phyloP scores from a whole-genome alignment of 106 monocot species.

The Posidonia australis region DNA sequence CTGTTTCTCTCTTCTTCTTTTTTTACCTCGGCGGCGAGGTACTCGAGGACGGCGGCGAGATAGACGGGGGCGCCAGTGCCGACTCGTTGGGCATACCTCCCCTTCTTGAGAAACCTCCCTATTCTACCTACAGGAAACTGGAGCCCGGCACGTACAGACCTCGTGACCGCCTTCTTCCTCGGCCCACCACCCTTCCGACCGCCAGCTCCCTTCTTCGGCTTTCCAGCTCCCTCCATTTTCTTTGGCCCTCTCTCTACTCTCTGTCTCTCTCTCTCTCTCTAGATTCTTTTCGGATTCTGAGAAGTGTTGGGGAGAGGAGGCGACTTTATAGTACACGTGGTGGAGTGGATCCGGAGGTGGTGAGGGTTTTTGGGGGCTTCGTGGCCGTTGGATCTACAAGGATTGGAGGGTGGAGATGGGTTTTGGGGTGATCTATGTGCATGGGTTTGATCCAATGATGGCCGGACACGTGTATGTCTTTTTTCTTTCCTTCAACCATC shows the following conservation, averaged over 20 bases:
- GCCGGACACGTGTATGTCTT: too few species aligned
- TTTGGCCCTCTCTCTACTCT: not conserved
- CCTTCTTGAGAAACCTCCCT: conserved; percentile 19
- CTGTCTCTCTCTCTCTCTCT: not conserved
- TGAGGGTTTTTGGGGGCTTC: too few species aligned
- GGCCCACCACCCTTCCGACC: conserved; percentile 23
- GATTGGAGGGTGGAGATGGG: too few species aligned
- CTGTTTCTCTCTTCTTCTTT: not conserved
- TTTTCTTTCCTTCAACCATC: too few species aligned
- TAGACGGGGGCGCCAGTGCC: conserved; percentile 27
- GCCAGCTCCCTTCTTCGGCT: conserved; percentile 23
- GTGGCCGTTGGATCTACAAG: too few species aligned
- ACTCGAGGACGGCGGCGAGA: conserved; percentile 26
- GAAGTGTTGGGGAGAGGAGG: too few species aligned
- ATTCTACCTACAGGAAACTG: conserved; percentile 27
- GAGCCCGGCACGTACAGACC: conserved; percentile 18
- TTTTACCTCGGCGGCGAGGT: conserved; percentile 23
- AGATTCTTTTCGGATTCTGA: too few species aligned
- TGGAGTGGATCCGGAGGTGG: too few species aligned
- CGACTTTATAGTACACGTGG: too few species aligned
- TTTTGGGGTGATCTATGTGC: too few species aligned
- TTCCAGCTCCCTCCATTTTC: conserved; percentile 14
- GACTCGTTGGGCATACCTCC: conserved; percentile 17
- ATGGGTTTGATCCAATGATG: too few species aligned
- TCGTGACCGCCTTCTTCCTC: conserved; percentile 22